These are phyloP conservation scores for Populus deltoides DNA, from an alignment of 345 rosid genomes.

Conservation along the genomic window DNA sequence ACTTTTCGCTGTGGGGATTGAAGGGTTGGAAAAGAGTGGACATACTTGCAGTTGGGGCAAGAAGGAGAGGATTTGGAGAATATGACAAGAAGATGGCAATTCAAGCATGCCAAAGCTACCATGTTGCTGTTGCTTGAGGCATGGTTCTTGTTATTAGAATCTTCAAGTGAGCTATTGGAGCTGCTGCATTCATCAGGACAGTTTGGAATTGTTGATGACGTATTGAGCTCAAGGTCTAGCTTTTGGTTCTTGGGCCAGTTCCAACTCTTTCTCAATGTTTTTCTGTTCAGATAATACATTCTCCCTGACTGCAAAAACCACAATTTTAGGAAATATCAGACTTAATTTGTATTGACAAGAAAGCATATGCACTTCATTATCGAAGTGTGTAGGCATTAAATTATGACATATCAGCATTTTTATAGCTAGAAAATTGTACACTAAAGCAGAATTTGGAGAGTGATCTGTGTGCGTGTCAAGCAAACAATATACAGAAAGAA, in stretches of 20 bases:
- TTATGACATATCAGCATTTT: not conserved
- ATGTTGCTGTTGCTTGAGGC: slow-evolving; percentile 23
- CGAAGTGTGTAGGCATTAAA: not conserved
- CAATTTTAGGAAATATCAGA: not conserved
- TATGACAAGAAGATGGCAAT: slow-evolving; percentile 53
- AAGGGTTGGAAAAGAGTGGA: slow-evolving; percentile 38
- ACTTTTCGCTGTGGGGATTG: slow-evolving; percentile 20
- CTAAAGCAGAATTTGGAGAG: too few species aligned
- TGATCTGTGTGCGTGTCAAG: not conserved
- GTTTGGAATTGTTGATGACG: slow-evolving; percentile 20
- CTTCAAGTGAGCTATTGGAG: not conserved
- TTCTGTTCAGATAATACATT: slow-evolving; percentile 48
- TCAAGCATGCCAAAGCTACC: slow-evolving; percentile 51
- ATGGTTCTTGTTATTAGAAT: slow-evolving; percentile 1
- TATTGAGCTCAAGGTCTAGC: slow-evolving; percentile 48
- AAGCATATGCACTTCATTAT: not conserved
- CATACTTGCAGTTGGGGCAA: slow-evolving; percentile 54
- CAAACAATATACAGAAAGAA: not conserved
- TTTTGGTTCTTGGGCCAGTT: slow-evolving; percentile 39
- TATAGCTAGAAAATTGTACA: not conserved
- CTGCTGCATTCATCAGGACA: not conserved
- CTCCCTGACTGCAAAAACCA: slow-evolving; percentile 42
- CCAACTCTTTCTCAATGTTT: slow-evolving; percentile 42
- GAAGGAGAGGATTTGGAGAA: slow-evolving; percentile 47
- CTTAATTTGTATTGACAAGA: too few species aligned